These are phyloP conservation scores for Fusarium sulawesiense DNA, from an alignment of 2,329 filamentous ascomycete genomes.

Conservation along the genomic window DNA sequence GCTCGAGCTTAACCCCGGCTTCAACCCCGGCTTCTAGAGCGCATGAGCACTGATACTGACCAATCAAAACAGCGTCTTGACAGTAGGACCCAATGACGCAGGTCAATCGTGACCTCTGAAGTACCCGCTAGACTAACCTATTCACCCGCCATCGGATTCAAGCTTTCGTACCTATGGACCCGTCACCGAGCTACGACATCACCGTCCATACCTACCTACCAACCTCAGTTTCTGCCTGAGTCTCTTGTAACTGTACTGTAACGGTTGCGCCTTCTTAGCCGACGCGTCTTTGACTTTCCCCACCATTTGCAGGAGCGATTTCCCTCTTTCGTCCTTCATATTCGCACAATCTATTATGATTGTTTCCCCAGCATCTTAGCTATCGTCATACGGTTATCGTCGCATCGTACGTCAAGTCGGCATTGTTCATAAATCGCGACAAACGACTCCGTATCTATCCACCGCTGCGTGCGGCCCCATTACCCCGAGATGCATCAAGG, in stretches of 20 bases:
- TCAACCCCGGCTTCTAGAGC: slow-evolving; percentile 10
- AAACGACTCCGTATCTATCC: slow-evolving; percentile 31
- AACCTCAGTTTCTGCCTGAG: slow-evolving; percentile 20
- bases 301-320: not conserved
- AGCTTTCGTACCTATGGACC: slow-evolving; percentile 18
- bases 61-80: slow-evolving; percentile 24
- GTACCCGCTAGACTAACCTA: not conserved
- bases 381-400: slow-evolving; percentile 23
- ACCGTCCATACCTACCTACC: slow-evolving; percentile 7
- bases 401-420: slow-evolving; percentile 27
- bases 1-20: slow-evolving; percentile 29
- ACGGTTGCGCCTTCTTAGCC: slow-evolving; percentile 25
- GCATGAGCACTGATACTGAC: slow-evolving; percentile 23
- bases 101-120: slow-evolving; percentile 32
- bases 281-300: slow-evolving; percentile 32
- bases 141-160: slow-evolving; percentile 12
- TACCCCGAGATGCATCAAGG: slow-evolving; percentile 50
- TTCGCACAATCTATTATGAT: slow-evolving; percentile 29
- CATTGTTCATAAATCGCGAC: slow-evolving; percentile 21
- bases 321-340: slow-evolving; percentile 10
- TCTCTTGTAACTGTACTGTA: slow-evolving; percentile 11
- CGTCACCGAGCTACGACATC: slow-evolving; percentile 41
- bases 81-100: slow-evolving; percentile 40
- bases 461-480: slow-evolving; percentile 37
- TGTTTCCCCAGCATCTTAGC: slow-evolving; percentile 17